Percentiles rank a stretch among this genome's conserved stretches.
phyloP scores from a whole-genome alignment of 257 asterid species.

The Buddleja alternifolia region DNA sequence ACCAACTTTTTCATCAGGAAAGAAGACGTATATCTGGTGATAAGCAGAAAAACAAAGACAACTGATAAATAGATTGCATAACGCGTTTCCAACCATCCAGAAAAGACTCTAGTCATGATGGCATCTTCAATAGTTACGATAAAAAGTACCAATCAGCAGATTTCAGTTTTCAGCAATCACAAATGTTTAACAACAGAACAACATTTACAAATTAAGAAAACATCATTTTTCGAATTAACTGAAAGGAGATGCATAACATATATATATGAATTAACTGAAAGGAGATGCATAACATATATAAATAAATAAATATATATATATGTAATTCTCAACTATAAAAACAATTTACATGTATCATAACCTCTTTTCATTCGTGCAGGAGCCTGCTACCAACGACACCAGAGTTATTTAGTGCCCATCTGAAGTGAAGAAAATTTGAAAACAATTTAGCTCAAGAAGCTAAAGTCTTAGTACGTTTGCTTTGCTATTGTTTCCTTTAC shows the following conservation, averaged over 20 bases:
- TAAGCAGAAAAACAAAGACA: slow-evolving; percentile 12
- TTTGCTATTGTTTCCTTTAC: not conserved
- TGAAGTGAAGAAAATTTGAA: not conserved
- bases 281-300: not conserved
- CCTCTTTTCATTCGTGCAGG: not conserved
- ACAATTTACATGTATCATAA: slow-evolving; percentile 7
- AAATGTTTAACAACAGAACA: not conserved
- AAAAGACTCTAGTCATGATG: not conserved
- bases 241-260: slow-evolving; percentile 3
- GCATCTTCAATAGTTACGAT: not conserved
- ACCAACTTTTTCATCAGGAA: slow-evolving; percentile 87
- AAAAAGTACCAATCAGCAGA: not conserved
- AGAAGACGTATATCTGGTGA: slow-evolving; percentile 79
- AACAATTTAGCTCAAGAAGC: not conserved
- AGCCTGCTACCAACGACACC: not conserved
- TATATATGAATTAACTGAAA: not conserved
- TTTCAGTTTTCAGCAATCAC: slow-evolving; percentile 5
- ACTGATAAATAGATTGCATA: not conserved
- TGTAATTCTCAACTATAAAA: not conserved
- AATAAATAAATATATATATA: no score
- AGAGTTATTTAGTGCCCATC: not conserved
- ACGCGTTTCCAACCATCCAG: not conserved
- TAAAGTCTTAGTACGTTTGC: not conserved
- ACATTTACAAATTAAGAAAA: not conserved
- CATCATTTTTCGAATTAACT: not conserved